Evolutionary conservation across 169 alveolate genomes (phyloP), one percentile per base, ranked within the genome.

Genomic region (Plasmodium inui): DNA sequence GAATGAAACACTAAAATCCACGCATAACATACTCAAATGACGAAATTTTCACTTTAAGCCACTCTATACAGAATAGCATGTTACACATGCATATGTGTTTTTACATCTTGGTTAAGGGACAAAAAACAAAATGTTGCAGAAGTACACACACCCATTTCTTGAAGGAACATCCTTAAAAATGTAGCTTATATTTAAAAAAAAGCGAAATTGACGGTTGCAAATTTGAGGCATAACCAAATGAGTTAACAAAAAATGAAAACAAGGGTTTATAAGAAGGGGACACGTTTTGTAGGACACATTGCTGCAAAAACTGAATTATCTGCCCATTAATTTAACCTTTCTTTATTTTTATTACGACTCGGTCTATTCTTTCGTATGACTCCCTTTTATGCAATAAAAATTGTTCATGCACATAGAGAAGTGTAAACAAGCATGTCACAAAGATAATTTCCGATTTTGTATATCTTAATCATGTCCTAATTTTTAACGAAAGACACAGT

Each of bases 21-120:
- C 22, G 41, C 41, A 26, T n/a, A 67, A 67, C 37, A 9, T 67
- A 67, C 30, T 26, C 19, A 67, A 67, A 19, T 19, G 37, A 67
- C 41, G 76, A n/a, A 67, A 19, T 67, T 67, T 67, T 67, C 76
- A 67, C 76, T 67, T 67, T 26, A 67, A 67, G 39, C 76, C 37
- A 67, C 37, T 67, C 30, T n/a, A 67, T 14, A 67, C 41, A 5
- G 14, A 67, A 9, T 14, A 67, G 37, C 30, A 22, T 19, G 34
- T 67, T 19, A 67, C n/a, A 10, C 76, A 67, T 67, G 76, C 37
- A 19, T 67, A 67, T 67, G 0, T 67, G 76, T 67, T 67, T 67
- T 17, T 67, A 67, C 37, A n/a, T 26, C 14, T 67, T 26, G 7
- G 14, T 26, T 26, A 67, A 67, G n/a, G 37, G n/a, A 22, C 30